A percentile compares a stretch with the other conserved stretches of the same genome.
These are phyloP conservation scores for Sclerotinia subarctica DNA, from an alignment of 2,329 filamentous ascomycete genomes.

Conservation along the genomic window DNA sequence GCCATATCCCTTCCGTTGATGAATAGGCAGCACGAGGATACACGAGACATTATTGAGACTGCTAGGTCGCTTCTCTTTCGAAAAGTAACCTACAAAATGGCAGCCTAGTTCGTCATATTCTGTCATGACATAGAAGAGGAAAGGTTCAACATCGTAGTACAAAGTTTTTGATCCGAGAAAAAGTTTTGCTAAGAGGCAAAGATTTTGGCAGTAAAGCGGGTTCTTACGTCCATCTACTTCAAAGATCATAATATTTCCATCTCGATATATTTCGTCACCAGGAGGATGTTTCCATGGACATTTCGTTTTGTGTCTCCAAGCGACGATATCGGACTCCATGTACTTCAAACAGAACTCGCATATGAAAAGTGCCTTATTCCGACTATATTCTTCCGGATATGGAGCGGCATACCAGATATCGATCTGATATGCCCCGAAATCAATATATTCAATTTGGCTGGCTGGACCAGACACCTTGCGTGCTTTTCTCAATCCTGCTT, in stretches of 20 bases:
- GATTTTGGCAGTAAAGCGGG: conserved; percentile 96
- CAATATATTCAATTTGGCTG: conserved; percentile 98
- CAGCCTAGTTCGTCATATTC: conserved; percentile 90
- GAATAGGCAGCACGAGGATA: conserved; percentile 91
- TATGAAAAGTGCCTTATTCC: conserved; percentile 95
- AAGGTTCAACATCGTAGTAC: conserved; percentile 97
- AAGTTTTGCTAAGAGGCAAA: conserved; percentile 91
- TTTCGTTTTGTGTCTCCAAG: conserved; percentile 96
- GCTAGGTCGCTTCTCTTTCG: conserved; percentile 93
- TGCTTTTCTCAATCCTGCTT: conserved; percentile 60
- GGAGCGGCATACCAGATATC: conserved; percentile 99
- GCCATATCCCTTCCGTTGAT: conserved; percentile 95
- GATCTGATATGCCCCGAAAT: conserved; percentile 96
- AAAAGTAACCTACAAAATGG: conserved; percentile 99
- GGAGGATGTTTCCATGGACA: conserved; percentile 95
- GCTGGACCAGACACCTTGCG: conserved; percentile 80
- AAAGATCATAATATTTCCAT: conserved; percentile 88
- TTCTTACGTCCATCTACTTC: conserved; percentile 97
- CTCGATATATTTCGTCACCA: conserved; percentile 94
- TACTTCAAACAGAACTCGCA: conserved; percentile 99
- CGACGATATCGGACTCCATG: conserved; percentile 98
- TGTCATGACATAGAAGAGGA: conserved; percentile 95
- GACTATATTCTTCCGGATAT: conserved; percentile 96
- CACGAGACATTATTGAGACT: conserved; percentile 98
- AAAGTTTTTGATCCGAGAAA: conserved; percentile 98